These are phyloP conservation scores for Telopea speciosissima DNA, from an alignment of 177 flowering plant genomes.

Conservation along the genomic window DNA sequence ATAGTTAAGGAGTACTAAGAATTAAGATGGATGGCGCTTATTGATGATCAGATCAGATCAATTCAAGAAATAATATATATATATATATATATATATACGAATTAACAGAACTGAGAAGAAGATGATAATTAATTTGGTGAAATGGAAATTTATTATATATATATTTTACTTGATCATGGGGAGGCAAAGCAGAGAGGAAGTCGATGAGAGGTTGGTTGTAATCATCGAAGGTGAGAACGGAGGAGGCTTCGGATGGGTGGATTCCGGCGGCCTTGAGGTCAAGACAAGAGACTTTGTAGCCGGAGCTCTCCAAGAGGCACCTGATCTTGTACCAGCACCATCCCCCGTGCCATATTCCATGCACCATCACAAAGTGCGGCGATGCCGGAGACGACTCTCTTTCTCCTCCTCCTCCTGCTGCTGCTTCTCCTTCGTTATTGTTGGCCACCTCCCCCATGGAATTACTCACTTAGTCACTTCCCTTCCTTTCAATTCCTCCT, in stretches of 20 bases:
- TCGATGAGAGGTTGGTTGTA: constrained; percentile 61
- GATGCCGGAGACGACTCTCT: not conserved
- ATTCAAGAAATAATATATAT: not conserved
- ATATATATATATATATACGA: too few species aligned
- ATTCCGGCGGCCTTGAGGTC: constrained; percentile 63
- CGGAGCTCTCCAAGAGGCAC: constrained; percentile 50
- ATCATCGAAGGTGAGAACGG: constrained; percentile 44
- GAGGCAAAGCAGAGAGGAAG: constrained; percentile 41
- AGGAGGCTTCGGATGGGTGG: constrained; percentile 37
- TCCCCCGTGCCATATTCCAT: constrained; percentile 54
- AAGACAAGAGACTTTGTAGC: constrained; percentile 50
- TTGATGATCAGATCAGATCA: too few species aligned
- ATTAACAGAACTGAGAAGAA: constrained; percentile 34
- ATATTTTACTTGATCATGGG: too few species aligned
- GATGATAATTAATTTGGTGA: not conserved
- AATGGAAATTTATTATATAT: too few species aligned
- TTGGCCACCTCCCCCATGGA: too few species aligned
- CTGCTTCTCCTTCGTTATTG: too few species aligned
- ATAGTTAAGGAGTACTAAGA: too few species aligned
- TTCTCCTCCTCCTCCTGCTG: not conserved
- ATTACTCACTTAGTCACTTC: too few species aligned
- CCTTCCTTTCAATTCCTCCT: too few species aligned
- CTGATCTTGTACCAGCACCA: constrained; percentile 86
- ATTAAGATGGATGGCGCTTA: too few species aligned
- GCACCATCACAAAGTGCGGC: constrained; percentile 62